Evolutionary conservation across 2,329 filamentous ascomycete species (phyloP).

Genomic region (Penicillium sumatraense): DNA sequence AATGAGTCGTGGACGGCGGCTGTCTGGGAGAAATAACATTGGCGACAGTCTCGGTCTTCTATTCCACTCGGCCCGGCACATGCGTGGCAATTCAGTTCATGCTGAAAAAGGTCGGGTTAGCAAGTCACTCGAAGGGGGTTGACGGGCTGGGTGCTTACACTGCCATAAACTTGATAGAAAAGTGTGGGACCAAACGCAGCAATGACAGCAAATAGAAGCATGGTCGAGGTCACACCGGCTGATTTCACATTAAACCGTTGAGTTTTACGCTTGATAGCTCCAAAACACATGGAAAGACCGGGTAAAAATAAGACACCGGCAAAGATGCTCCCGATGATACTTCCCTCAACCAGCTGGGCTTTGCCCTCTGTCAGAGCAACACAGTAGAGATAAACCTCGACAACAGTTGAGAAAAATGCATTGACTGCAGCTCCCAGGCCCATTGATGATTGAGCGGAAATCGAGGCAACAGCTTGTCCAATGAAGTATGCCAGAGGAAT

Average conservation of each 20-base stretch:
- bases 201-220: slow-evolving; percentile 95
- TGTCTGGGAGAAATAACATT: slow-evolving; percentile 90
- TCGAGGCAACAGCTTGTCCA: slow-evolving; percentile 95
- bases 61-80: too few relatives aligned
- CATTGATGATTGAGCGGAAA: slow-evolving; percentile 98
- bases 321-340: slow-evolving; percentile 97
- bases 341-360: slow-evolving; percentile 89
- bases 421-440: slow-evolving; percentile 96
- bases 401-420: slow-evolving; percentile 95
- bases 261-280: slow-evolving; percentile 95
- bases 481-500: slow-evolving; percentile 98
- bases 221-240: slow-evolving; percentile 94
- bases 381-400: slow-evolving; percentile 97
- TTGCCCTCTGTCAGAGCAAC: slow-evolving; percentile 92
- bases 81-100: slow-evolving; percentile 83
- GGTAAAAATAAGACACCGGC: slow-evolving; percentile 94
- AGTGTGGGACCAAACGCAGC: slow-evolving; percentile 93
- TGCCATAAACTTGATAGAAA: slow-evolving; percentile 98
- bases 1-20: slow-evolving; percentile 85
- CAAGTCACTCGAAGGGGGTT: too few relatives aligned
- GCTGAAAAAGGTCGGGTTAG: too few relatives aligned
- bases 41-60: slow-evolving; percentile 72
- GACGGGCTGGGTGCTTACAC: too few relatives aligned
- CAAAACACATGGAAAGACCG: slow-evolving; percentile 97
- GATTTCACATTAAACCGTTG: slow-evolving; percentile 97